Conservation (phyloP, 768 basidiomycete genomes). For the Russula foetens region DNA sequence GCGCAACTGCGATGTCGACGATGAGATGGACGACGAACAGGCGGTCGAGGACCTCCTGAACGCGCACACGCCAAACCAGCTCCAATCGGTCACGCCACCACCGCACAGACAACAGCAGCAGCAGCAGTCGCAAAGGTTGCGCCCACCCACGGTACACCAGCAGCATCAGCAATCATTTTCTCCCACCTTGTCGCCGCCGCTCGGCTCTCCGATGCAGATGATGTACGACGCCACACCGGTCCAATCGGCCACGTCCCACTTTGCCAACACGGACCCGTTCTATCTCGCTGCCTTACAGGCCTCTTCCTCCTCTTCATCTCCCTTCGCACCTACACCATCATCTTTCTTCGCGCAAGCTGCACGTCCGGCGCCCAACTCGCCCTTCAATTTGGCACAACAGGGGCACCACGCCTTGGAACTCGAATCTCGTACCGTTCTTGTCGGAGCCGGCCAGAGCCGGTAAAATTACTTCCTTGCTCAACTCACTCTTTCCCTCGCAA, state of each 20-base stretch:
- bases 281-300: conserved; percentile 38
- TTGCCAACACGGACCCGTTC: conserved; percentile 43
- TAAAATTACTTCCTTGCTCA: neutral
- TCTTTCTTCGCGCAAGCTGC: conserved; percentile 17
- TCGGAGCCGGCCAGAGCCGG: conserved; percentile 17
- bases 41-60: conserved; percentile 40
- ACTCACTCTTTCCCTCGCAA: too few relatives aligned
- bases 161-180: conserved; percentile 22
- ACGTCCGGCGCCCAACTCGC: conserved; percentile 14
- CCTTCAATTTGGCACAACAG: conserved; percentile 15
- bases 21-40: conserved; percentile 37
- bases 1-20: conserved; percentile 24
- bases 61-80: conserved; percentile 26
- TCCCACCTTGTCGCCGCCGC: conserved; percentile 8
- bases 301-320: neutral
- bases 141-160: neutral
- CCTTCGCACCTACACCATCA: neutral
- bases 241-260: conserved; percentile 25
- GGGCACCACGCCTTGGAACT: conserved; percentile 12
- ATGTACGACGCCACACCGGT: conserved; percentile 9
- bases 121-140: conserved; percentile 7
- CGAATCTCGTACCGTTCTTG: conserved; percentile 16
- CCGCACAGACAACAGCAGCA: conserved; percentile 2
- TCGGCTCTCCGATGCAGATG: neutral
- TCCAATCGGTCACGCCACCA: neutral